Conservation (phyloP, 148 eudicot species). For the Rhododendron simsii region DNA sequence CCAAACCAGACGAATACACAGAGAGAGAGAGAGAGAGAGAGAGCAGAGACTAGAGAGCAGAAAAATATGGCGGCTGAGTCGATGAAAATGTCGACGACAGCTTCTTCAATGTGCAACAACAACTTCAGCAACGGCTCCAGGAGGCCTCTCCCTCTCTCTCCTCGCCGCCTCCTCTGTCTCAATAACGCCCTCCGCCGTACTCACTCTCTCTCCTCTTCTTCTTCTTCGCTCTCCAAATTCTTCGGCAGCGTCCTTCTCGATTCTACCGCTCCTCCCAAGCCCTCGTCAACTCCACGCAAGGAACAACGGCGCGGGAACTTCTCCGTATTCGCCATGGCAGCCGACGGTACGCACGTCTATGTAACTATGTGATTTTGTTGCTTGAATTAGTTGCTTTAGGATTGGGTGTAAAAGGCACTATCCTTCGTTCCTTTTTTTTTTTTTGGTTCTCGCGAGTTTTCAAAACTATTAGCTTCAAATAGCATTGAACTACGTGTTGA, state of each 20-base stretch:
- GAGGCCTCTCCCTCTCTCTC: slow-evolving; percentile 29
- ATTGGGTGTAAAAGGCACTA: neutral
- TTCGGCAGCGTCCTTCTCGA: slow-evolving; percentile 38
- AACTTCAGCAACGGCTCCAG: slow-evolving; percentile 34
- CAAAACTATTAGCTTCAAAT: neutral
- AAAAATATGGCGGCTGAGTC: slow-evolving; percentile 33
- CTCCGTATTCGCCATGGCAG: slow-evolving; percentile 63
- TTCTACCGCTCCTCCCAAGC: slow-evolving; percentile 11
- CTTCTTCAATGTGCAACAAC: slow-evolving; percentile 41
- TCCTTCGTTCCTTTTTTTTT: neutral
- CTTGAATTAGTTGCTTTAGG: neutral
- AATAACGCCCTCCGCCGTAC: slow-evolving; percentile 11
- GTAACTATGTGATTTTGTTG: neutral
- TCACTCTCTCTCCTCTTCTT: neutral
- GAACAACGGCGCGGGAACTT: slow-evolving; percentile 28
- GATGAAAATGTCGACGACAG: slow-evolving; percentile 17
- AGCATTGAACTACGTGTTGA: neutral
- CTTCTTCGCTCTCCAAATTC: slow-evolving; percentile 34
- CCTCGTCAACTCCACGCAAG: slow-evolving; percentile 13
- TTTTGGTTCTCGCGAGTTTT: neutral
- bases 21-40: neutral
- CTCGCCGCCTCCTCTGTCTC: slow-evolving; percentile 27
- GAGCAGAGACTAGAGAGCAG: neutral
- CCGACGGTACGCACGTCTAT: slow-evolving; percentile 27
- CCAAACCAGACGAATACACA: neutral